A percentile compares a stretch with the other conserved stretches of the same genome.
Conservation (phyloP, 208 protist species). For the Trypanosoma cruzi region DNA sequence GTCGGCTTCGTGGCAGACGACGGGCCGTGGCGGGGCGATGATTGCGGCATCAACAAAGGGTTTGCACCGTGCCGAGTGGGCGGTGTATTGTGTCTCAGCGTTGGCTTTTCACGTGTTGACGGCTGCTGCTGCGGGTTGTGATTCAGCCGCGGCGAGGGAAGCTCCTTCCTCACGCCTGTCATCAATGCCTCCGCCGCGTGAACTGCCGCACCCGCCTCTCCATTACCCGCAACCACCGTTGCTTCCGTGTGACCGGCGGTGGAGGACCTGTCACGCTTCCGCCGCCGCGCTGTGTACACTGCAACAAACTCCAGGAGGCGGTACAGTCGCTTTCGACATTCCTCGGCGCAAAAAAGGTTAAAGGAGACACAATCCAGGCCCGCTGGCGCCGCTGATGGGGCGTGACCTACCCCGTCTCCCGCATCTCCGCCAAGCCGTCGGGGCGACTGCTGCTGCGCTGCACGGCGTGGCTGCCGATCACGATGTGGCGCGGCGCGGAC, state of each 20-base stretch:
- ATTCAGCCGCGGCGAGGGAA: background rate
- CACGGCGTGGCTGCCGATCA: constrained; percentile 13
- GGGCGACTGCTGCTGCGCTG: background rate
- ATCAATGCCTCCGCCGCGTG: background rate
- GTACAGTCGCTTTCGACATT: constrained; percentile 57
- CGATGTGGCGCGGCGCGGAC: background rate
- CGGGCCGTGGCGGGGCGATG: background rate
- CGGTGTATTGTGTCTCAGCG: background rate
- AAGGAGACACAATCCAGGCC: constrained; percentile 33
- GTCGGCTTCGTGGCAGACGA: background rate
- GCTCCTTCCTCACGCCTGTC: background rate
- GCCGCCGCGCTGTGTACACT: constrained; percentile 32
- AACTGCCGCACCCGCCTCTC: background rate
- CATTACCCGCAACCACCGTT: constrained; percentile 4
- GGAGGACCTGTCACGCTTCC: constrained; percentile 14
- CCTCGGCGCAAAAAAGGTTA: constrained; percentile 55
- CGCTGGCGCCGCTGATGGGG: background rate
- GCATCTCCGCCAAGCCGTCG: constrained; percentile 3
- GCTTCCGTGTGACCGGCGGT: constrained; percentile 1
- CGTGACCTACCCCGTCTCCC: background rate
- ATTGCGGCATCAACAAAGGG: background rate
- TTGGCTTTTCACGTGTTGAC: constrained; percentile 1
- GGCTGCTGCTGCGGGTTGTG: background rate
- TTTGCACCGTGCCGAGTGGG: constrained; percentile 1
- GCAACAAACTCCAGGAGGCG: constrained; percentile 52